Evolutionary conservation across 495 filamentous ascomycete species (phyloP).

Genomic region (Podospora bellae-mahoneyi): DNA sequence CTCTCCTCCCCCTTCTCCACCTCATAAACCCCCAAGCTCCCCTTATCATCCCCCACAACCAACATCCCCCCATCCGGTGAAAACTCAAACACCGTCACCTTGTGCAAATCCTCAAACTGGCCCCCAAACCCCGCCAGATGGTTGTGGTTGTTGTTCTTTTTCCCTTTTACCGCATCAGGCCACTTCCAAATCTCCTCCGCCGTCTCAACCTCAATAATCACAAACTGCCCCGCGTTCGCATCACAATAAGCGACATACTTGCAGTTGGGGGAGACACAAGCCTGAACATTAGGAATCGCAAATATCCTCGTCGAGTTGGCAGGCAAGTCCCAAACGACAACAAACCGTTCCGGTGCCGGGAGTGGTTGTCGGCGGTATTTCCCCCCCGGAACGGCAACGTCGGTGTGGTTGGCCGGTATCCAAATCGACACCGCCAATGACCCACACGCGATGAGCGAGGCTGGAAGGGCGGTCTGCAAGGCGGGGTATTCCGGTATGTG

Average conservation of each 20-base stretch:
- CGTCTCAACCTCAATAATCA: conserved; percentile 24
- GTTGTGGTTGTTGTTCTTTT: conserved; percentile 7
- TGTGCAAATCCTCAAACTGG: conserved; percentile 22
- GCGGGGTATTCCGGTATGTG: conserved; percentile 26
- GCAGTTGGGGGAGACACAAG: conserved; percentile 32
- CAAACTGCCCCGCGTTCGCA: conserved; percentile 15
- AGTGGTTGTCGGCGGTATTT: conserved; percentile 18
- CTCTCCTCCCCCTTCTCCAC: conserved; percentile 17
- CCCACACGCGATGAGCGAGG: conserved; percentile 27
- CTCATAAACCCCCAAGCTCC: conserved; percentile 28
- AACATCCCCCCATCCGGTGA: conserved; percentile 25
- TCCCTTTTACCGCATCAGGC: conserved; percentile 18
- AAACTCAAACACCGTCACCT: conserved; percentile 34
- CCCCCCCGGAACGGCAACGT: conserved; percentile 21
- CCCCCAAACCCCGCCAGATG: conserved; percentile 22
- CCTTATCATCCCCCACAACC: conserved; percentile 28
- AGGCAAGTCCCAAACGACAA: conserved; percentile 29
- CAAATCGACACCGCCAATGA: conserved; percentile 27
- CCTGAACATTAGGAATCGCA: conserved; percentile 30
- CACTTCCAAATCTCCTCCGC: conserved; percentile 29
- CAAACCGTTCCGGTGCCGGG: conserved; percentile 23
- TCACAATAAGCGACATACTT: conserved; percentile 30
- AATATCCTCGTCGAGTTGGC: conserved; percentile 28
- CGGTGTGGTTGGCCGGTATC: conserved; percentile 30
- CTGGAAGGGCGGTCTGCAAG: conserved; percentile 26